These are phyloP conservation scores for Cryptosporidium viatorum DNA, from an alignment of 169 alveolate genomes.

Conservation along the genomic window DNA sequence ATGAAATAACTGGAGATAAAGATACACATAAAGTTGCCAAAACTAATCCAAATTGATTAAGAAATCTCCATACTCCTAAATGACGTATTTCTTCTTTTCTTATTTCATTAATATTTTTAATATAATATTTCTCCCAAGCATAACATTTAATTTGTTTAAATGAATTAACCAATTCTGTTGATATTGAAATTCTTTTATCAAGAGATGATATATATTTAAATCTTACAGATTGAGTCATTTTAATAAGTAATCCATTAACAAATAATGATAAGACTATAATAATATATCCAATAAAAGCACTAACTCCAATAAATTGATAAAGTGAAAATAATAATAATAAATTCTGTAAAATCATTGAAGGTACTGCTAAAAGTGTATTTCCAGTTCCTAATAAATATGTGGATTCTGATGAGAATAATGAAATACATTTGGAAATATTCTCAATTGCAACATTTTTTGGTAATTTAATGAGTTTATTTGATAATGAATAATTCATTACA, in stretches of 20 bases:
- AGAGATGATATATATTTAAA: constrained; percentile 22
- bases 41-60: constrained; percentile 47
- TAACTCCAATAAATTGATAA: constrained; percentile 55
- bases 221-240: constrained; percentile 35
- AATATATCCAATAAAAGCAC: constrained; percentile 66
- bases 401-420: constrained; percentile 65
- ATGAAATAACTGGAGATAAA: constrained; percentile 63
- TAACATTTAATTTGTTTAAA: constrained; percentile 73
- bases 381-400: constrained; percentile 42
- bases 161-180: constrained; percentile 40
- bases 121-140: constrained; percentile 70
- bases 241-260: constrained; percentile 40
- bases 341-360: constrained; percentile 67
- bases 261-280: constrained; percentile 39
- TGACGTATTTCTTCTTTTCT: constrained; percentile 42
- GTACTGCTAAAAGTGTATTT: constrained; percentile 48
- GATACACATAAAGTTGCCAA: constrained; percentile 59
- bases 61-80: constrained; percentile 55
- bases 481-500: constrained; percentile 46
- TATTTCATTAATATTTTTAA: constrained; percentile 26
- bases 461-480: constrained; percentile 31
- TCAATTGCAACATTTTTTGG: constrained; percentile 29
- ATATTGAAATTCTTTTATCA: constrained; percentile 56
- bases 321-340: constrained; percentile 40
- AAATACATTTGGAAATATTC: constrained; percentile 36